Percentiles rank a stretch among this genome's conserved stretches.
These are phyloP conservation scores for Solanum arcanum DNA, from an alignment of 257 asterid genomes.

Conservation along the genomic window DNA sequence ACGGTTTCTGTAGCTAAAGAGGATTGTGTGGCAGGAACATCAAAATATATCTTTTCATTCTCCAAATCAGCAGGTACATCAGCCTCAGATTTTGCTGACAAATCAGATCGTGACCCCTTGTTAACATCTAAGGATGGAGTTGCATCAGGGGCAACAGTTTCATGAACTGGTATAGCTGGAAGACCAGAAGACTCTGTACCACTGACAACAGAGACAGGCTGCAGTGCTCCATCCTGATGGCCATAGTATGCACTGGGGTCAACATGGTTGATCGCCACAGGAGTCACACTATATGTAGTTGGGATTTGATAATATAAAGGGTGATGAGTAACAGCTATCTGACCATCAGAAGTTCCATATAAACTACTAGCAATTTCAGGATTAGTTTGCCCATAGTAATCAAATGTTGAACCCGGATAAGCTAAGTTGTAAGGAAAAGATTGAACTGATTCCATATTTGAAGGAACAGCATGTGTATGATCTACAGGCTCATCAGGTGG, in stretches of 20 bases:
- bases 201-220: constrained; percentile 21
- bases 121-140: constrained; percentile 12
- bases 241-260: constrained; percentile 48
- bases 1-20: constrained; percentile 17
- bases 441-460: constrained; percentile 37
- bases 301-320: constrained; percentile 57
- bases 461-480: constrained; percentile 31
- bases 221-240: constrained; percentile 37
- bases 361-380: constrained; percentile 27
- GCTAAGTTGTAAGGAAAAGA: constrained; percentile 37
- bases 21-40: constrained; percentile 18
- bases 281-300: constrained; percentile 32
- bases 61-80: constrained; percentile 12
- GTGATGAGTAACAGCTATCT: constrained; percentile 38
- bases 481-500: constrained; percentile 88
- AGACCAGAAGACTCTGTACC: constrained; percentile 26
- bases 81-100: constrained; percentile 13
- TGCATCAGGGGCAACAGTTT: constrained; percentile 13
- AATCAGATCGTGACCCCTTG: constrained; percentile 19
- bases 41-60: constrained; percentile 6
- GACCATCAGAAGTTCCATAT: constrained; percentile 45
- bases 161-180: constrained; percentile 18
- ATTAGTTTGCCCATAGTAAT: constrained; percentile 50
- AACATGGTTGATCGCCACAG: constrained; percentile 39
- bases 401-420: constrained; percentile 45